Percentiles rank a stretch among this genome's conserved stretches.
Evolutionary conservation across 129 eudicot species (phyloP).

Genomic region (Lactuca sativa): DNA sequence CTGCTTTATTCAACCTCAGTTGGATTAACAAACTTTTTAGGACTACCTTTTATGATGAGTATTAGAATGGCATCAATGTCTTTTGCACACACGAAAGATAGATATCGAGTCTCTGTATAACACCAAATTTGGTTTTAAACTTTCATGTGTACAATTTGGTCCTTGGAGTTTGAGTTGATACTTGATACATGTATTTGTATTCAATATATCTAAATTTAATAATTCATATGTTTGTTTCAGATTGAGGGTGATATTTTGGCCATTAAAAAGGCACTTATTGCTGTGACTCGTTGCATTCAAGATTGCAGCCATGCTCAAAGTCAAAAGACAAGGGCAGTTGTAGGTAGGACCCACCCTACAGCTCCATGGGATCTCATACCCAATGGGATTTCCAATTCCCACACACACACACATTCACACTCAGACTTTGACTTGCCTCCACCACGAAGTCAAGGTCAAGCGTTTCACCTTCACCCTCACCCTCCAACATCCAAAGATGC

Average conservation of each 20-base stretch:
- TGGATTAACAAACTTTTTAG: no score
- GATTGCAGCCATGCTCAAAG: conserved; percentile 48
- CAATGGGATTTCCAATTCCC: conserved; percentile 28
- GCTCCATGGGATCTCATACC: conserved; percentile 34
- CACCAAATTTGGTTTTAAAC: no score
- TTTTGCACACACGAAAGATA: no score
- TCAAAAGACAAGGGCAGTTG: conserved; percentile 32
- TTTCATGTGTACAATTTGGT: no score
- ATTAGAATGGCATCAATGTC: no score
- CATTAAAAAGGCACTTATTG: conserved; percentile 74
- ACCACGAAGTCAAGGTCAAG: conserved; percentile 20
- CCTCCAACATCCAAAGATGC: conserved; percentile 35
- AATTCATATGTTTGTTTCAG: conserved; percentile 40
- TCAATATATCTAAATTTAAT: neutral
- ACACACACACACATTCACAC: neutral
- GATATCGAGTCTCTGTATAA: no score
- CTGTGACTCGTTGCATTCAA: conserved; percentile 69
- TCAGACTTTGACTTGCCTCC: conserved; percentile 9
- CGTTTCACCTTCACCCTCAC: neutral
- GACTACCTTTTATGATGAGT: no score
- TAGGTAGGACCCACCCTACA: conserved; percentile 39
- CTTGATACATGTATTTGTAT: no score
- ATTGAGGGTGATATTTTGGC: conserved; percentile 68
- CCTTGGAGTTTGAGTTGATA: no score
- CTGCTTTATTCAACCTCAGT: neutral